phyloP scores from a whole-genome alignment of 2,329 filamentous ascomycete species.

The Cladosporium sp. region DNA sequence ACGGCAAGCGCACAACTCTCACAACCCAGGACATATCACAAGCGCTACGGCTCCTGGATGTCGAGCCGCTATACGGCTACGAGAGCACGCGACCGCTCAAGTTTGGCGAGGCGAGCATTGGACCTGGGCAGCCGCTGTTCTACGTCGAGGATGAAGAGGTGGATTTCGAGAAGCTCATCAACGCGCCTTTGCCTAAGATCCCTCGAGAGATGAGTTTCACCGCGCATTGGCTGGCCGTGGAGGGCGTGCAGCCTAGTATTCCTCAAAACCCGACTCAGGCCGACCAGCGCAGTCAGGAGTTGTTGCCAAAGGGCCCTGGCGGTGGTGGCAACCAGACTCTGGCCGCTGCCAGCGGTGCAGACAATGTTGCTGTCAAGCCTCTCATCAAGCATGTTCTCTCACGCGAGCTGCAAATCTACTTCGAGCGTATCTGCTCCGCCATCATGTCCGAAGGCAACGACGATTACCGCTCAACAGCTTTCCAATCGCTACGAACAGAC shows the following conservation, averaged over 20 bases:
- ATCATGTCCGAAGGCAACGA: constrained; percentile 86
- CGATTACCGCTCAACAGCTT: constrained; percentile 79
- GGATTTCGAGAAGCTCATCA: constrained; percentile 98
- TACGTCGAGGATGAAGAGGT: constrained; percentile 99
- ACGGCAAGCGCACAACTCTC: constrained; percentile 79
- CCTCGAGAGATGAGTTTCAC: constrained; percentile 91
- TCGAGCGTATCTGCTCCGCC: constrained; percentile 89
- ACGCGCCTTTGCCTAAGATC: constrained; percentile 90
- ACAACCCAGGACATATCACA: constrained; percentile 87
- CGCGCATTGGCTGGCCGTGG: constrained; percentile 95
- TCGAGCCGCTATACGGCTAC: constrained; percentile 95
- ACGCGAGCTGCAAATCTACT: constrained; percentile 94
- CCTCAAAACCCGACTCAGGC: constrained; percentile 82
- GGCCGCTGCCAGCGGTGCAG: constrained; percentile 77
- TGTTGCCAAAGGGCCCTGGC: constrained; percentile 78
- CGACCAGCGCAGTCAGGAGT: constrained; percentile 79
- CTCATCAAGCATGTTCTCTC: constrained; percentile 94
- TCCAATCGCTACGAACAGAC: constrained; percentile 82
- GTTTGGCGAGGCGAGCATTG: constrained; percentile 91
- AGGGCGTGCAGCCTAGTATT: constrained; percentile 94
- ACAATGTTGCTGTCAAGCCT: constrained; percentile 81
- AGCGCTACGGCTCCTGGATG: constrained; percentile 80
- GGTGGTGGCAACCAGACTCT: constrained; percentile 84
- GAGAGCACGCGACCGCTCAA: constrained; percentile 85
- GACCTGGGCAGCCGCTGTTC: constrained; percentile 89